phyloP scores from a whole-genome alignment of 176 grass and related monocot species.

The Otatea glauca region DNA sequence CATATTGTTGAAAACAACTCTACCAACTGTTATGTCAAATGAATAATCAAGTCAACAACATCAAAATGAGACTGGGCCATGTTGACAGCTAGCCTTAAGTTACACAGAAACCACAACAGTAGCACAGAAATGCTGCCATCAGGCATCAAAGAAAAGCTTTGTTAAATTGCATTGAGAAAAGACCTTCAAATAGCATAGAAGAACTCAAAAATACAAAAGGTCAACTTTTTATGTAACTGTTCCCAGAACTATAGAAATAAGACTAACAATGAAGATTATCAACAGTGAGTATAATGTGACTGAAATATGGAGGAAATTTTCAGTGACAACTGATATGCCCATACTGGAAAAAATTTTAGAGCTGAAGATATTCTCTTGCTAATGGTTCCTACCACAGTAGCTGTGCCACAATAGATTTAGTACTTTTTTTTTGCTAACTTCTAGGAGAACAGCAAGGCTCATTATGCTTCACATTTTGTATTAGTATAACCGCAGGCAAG shows the following conservation, averaged over 20 bases:
- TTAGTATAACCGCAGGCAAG: neutral
- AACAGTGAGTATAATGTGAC: slow-evolving; percentile 2
- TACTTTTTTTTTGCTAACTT: slow-evolving; percentile 9
- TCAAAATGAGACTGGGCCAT: neutral
- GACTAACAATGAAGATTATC: slow-evolving; percentile 23
- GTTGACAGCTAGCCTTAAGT: slow-evolving; percentile 23
- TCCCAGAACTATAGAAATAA: slow-evolving; percentile 8
- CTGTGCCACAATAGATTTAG: neutral
- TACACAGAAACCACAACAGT: slow-evolving; percentile 23
- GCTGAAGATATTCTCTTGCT: slow-evolving; percentile 8
- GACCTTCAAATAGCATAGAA: neutral
- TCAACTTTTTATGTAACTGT: neutral
- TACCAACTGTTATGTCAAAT: slow-evolving; percentile 19
- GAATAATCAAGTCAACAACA: slow-evolving; percentile 22
- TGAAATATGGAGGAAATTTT: slow-evolving; percentile 12
- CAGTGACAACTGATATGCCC: neutral
- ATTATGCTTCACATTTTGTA: neutral
- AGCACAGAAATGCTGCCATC: slow-evolving; percentile 13
- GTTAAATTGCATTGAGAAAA: slow-evolving; percentile 11
- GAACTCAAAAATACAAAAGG: neutral
- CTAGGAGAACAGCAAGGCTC: neutral
- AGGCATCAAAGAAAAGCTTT: slow-evolving; percentile 26
- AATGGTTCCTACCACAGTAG: slow-evolving; percentile 24
- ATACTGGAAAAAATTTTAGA: slow-evolving; percentile 6
- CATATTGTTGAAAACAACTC: neutral